Evolutionary conservation across 495 filamentous ascomycete species (phyloP), one percentile per base, ranked within the genome.

Genomic region (Lasiosphaeria miniovina): DNA sequence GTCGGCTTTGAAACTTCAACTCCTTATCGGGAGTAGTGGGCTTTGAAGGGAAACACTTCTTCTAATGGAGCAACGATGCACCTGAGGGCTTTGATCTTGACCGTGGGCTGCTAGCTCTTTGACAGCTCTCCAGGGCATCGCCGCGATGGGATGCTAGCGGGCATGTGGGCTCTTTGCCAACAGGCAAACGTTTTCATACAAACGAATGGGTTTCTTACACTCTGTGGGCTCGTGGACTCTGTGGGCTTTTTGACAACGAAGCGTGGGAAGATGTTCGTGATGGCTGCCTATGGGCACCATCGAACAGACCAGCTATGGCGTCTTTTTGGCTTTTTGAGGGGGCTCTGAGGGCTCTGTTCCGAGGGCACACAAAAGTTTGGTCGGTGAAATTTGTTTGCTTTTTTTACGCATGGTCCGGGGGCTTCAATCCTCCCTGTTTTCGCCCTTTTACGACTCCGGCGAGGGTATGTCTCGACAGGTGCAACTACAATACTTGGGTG

Each of bases 51-150:
- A 24, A 71, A 67, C 70, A 65, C 69, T 71, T 74, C 74, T 70
- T 61, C 49, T 56, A 34, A 36, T 55, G 75, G 71, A 72, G 68
- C 75, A 73, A 65, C 70, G 78, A 78, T 76, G 71, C 70, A 80
- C 69, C 73, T 76, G 74, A 72, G 69, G 70, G 68, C 65, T 73
- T 46, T 72, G 66, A 73, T 65, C 68, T 58, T 69, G 60, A 72
- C 74, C 71, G 75, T 73, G 77, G 74, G 79, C 78, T 81, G 75
- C 70, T 78, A 61, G 66, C 72, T 76, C 70, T 74, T 74, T 74
- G 74, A 69, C 70, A 69, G 71, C 68, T 74, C 67, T 58, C 70
- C 62, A 63, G 65, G 52, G 63, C 64, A 64, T 64, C 61, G 35
- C 61, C 55, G 48, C 10, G 31, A 34, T 36, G 57, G 48, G 56